Evolutionary conservation across 768 basidiomycete genomes (phyloP).

Genomic region (Fomitopsis pulvina): DNA sequence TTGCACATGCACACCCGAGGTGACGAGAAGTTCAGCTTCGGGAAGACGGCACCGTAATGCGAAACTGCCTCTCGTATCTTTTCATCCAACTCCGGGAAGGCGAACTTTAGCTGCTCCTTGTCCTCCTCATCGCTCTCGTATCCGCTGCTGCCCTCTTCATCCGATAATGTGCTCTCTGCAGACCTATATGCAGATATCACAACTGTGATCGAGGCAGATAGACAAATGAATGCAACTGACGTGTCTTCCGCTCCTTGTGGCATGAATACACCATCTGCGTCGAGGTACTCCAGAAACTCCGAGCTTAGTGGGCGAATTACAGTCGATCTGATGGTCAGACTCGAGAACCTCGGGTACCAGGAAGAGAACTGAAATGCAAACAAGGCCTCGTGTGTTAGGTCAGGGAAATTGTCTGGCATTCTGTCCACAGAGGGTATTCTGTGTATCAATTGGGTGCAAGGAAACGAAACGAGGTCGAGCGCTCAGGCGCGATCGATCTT

Average conservation of each 20-base stretch:
- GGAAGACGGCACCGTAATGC: constrained; percentile 80
- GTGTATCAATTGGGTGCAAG: not conserved
- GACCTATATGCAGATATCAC: constrained; percentile 31
- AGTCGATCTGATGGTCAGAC: constrained; percentile 62
- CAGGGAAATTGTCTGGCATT: constrained; percentile 42
- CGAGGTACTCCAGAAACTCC: constrained; percentile 65
- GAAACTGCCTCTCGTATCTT: constrained; percentile 59
- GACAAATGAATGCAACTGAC: constrained; percentile 36
- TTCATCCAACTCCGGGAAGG: constrained; percentile 80
- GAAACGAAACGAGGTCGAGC: not conserved
- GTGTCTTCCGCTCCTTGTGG: constrained; percentile 76
- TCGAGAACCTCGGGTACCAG: constrained; percentile 73
- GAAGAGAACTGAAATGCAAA: constrained; percentile 76
- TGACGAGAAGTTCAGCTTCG: constrained; percentile 95
- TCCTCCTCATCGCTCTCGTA: constrained; percentile 37
- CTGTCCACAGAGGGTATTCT: constrained; percentile 24
- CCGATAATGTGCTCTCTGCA: constrained; percentile 48
- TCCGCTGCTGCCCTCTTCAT: constrained; percentile 42
- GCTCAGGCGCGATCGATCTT: not conserved
- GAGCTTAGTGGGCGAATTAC: constrained; percentile 61
- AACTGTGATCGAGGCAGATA: constrained; percentile 4
- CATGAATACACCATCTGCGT: constrained; percentile 79
- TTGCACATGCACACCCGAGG: constrained; percentile 54
- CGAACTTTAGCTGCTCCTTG: constrained; percentile 36
- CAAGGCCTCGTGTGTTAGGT: constrained; percentile 43